Percentiles rank a stretch among this genome's conserved stretches.
phyloP scores from a whole-genome alignment of 192 early-diverging fungal species.

The Entrophospora sp. region DNA sequence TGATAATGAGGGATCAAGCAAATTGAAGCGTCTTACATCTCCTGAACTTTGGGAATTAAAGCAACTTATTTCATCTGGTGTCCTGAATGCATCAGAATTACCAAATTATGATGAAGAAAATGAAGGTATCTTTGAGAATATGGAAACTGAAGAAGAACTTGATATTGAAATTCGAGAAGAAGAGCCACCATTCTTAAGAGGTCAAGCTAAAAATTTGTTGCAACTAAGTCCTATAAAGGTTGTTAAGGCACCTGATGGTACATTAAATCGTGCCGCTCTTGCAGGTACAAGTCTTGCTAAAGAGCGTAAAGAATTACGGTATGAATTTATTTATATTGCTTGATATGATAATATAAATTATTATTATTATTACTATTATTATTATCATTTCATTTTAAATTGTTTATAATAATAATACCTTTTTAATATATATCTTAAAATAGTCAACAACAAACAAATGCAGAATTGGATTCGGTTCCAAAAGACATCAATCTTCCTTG shows the following conservation, averaged over 20 bases:
- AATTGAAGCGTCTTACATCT: slow-evolving; percentile 79
- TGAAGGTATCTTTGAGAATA: slow-evolving; percentile 66
- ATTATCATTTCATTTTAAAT: not conserved
- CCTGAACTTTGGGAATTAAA: slow-evolving; percentile 97
- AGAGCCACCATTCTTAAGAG: slow-evolving; percentile 89
- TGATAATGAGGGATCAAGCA: slow-evolving; percentile 33
- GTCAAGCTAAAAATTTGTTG: slow-evolving; percentile 77
- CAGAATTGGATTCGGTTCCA: slow-evolving; percentile 71
- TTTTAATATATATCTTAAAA: slow-evolving; percentile 7
- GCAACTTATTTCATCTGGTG: slow-evolving; percentile 94
- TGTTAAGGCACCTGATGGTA: slow-evolving; percentile 96
- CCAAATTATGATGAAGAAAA: slow-evolving; percentile 85
- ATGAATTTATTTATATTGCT: slow-evolving; percentile 22
- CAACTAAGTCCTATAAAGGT: slow-evolving; percentile 94
- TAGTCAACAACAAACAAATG: slow-evolving; percentile 70
- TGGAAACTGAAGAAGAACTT: slow-evolving; percentile 89
- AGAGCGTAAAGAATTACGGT: slow-evolving; percentile 75
- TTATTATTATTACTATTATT: too few species aligned
- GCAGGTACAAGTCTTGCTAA: slow-evolving; percentile 87
- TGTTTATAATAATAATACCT: not conserved
- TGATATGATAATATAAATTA: too few species aligned
- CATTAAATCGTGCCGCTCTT: slow-evolving; percentile 90
- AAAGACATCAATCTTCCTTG: slow-evolving; percentile 83
- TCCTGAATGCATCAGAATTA: slow-evolving; percentile 73
- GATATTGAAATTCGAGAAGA: slow-evolving; percentile 96